Evolutionary conservation across 129 eudicot genomes (phyloP), one percentile per base, ranked within the genome.

Genomic region (Dittrichia graveolens): DNA sequence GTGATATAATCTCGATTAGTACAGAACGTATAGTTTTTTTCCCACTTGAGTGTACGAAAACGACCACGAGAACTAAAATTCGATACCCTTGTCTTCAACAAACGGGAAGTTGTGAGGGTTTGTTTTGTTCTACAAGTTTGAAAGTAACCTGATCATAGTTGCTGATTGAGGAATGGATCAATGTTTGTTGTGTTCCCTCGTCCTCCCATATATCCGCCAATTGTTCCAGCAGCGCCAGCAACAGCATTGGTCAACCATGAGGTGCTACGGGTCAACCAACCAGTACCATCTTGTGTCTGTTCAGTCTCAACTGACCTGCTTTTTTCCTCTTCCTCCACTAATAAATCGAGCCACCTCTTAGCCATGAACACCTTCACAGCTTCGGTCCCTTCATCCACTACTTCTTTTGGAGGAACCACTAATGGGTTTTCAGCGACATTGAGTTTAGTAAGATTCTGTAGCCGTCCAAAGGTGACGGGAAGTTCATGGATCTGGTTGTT

Each of bases 401-500:
- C 82, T 62, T 90, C 96, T 69, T 83, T 83, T 43, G 99, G 96
- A 8, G 99, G 99, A 12, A 84, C 18, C 31, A 31, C 86, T 60
- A 95, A 63, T 24, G 99, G 99, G 78, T 95, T 95, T 15, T 88
- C 85, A 3, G 83, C 96, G 60, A 95, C 64, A 15, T 95, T 86
- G 38, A 95, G 94, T 62, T 86, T 88, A 4, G 43, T 42, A 58
- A 95, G 81, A 12, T 74, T 90, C 70, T 83, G 81, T n/a, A 95
- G 96, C 72, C 86, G 87, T 35, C 97, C 89, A 74, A 95, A 86
- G 24, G 94, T 73, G 73, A 61, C 81, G 1, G 99, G 99, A 68
- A 95, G 84, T 66, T 83, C 94, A 76, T 80, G 99, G 66, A 95
- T 90, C 82, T 95, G 97, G 55, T 95, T 90, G 86, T 95, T 95